Evolutionary conservation across 331 rosid species (phyloP).

Genomic region (Malus hybrid): DNA sequence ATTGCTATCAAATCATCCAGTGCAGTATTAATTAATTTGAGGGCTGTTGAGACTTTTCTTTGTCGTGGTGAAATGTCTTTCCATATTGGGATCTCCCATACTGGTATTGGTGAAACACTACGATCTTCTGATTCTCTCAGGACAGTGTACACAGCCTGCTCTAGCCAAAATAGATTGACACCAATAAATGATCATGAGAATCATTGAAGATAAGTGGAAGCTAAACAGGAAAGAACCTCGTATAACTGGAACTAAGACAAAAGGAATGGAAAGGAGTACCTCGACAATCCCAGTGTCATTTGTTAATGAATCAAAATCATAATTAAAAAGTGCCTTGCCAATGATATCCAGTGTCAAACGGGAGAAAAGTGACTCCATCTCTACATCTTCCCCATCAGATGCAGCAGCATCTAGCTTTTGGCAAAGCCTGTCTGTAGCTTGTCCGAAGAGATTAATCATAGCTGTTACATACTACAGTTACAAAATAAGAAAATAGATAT

Average conservation of each 20-base stretch:
- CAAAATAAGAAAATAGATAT: conserved; percentile 2
- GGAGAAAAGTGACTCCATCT: conserved; percentile 97
- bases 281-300: conserved; percentile 88
- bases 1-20: conserved; percentile 73
- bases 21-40: conserved; percentile 69
- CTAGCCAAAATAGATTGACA: conserved; percentile 31
- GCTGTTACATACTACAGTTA: conserved; percentile 74
- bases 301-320: conserved; percentile 88
- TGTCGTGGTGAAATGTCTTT: conserved; percentile 93
- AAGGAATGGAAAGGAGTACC: conserved; percentile 34
- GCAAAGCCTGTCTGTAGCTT: conserved; percentile 95
- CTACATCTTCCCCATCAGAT: conserved; percentile 83
- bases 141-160: conserved; percentile 91
- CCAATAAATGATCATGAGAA: conserved; percentile 15
- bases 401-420: conserved; percentile 79
- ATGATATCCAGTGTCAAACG: conserved; percentile 85
- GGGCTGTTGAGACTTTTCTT: conserved; percentile 72
- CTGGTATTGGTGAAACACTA: conserved; percentile 78
- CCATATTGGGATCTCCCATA: conserved; percentile 97
- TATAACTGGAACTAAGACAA: not conserved
- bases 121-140: conserved; percentile 98
- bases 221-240: conserved; percentile 3
- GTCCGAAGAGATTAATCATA: conserved; percentile 86
- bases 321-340: conserved; percentile 95
- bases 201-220: conserved; percentile 9